Base-by-base conservation (phyloP, 495 filamentous ascomycete genomes). In the Viridothelium virens region DNA sequence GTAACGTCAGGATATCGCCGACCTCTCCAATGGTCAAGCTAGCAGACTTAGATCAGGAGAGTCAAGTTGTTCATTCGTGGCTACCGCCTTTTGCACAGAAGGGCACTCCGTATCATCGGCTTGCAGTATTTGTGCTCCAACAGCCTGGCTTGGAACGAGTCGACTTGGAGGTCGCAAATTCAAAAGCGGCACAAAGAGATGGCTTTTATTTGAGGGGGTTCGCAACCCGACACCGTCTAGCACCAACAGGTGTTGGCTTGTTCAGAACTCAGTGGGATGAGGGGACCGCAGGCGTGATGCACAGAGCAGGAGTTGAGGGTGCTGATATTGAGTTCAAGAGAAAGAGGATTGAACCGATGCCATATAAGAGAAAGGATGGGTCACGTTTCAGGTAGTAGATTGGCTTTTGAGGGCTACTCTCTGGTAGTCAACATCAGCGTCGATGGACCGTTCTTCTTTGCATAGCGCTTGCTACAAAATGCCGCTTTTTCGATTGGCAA, bases 241-340 rank as follows among this genome's bases (percentile, higher is more conserved):
- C 82, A 65, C 82, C 92, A 6, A 87, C 96, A 46, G 94, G 94
- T 63, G 87, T 89, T 41, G 86, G 84, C 74, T 77, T 99, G 71
- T 99, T 96, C 85, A 86, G 94, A 67, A 87, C 84, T 69, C 76
- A 87, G 67, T 99, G 92, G 91, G 94, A 99, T 74, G 89, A 91
- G 48, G 82, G 84, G 64, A 99, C 89, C 44, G 85, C 83, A 66
- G 86, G 81, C 46, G 90, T 99, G 65, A 97, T 99, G 93, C 79
- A 85, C 74, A 79, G 87, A 74, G 85, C 90, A 66, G 86, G 85
- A 63, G 80, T 92, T 63, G 81, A 83, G 46, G 89, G 89, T 25
- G 86, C 87, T 65, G 88, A 96, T 71, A 73, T 96, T 65, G 90
- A 96, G 79, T 92, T 94, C 75, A 89, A 86, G 78, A 83, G 86